Evolutionary conservation across 257 asterid genomes (phyloP).

Genomic region (Perilla frutescens): DNA sequence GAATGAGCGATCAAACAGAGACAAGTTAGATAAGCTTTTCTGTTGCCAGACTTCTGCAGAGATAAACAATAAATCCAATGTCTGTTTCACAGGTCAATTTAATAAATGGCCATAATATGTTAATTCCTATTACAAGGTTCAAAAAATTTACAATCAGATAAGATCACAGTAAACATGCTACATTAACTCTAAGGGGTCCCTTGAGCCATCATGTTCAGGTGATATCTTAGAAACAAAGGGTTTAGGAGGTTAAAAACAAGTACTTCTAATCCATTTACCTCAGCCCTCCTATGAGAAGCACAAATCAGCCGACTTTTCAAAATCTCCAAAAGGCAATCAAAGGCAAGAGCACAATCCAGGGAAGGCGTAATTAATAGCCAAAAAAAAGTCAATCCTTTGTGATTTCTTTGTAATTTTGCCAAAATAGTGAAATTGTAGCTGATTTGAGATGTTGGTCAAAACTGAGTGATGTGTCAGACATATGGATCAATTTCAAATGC

Average conservation of each 20-base stretch:
- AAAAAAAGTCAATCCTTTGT: no score
- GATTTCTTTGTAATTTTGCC: no score
- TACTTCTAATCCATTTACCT: not conserved
- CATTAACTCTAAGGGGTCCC: not conserved
- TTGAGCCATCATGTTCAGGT: slow-evolving; percentile 23
- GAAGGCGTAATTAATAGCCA: no score
- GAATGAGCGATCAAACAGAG: slow-evolving; percentile 19
- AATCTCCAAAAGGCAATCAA: not conserved
- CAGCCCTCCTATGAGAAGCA: not conserved
- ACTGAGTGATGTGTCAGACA: no score
- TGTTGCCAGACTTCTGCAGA: slow-evolving; percentile 3
- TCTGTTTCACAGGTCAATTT: not conserved
- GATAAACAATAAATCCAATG: slow-evolving; percentile 9
- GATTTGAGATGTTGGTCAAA: no score
- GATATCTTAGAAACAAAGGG: not conserved
- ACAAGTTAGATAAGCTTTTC: slow-evolving; percentile 5
- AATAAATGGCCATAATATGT: not conserved
- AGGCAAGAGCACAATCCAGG: not conserved
- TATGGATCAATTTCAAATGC: no score
- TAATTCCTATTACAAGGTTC: not conserved
- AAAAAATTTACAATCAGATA: not conserved
- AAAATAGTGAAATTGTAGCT: no score
- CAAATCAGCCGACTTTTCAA: slow-evolving; percentile 1
- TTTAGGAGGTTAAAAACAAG: not conserved
- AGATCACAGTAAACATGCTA: not conserved